Evolutionary conservation across 129 eudicot genomes (phyloP), one percentile per base, ranked within the genome.

Genomic region (Tagetes erecta): DNA sequence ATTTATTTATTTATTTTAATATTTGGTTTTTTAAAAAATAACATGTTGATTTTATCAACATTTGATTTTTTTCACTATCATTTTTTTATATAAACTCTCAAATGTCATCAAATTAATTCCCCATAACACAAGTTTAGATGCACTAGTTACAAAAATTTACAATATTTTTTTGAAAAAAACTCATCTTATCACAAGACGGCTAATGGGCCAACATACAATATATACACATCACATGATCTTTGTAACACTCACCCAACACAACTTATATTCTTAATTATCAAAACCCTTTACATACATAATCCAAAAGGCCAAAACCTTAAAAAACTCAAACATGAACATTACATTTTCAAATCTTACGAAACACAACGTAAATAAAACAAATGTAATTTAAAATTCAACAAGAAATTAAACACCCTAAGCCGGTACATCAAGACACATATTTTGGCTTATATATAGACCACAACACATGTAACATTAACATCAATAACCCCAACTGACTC

Each of bases 381-480:
- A 12, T 8, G 10, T 0, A 62, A 62, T 11, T 10, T 62, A 11
- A 3, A 36, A 62, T 1, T 36, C 67, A 62, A 62, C 67, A 36
- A 62, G 42, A 60, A 62, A 62, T 1, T 31, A 51, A 31, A 53
- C 4, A 11, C n/a, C 13, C 4, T n/a, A 0, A 68, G 75, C 81
- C 75, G 76, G 69, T 68, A 39, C 68, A 9, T 44, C 31, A 46
- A 6, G 75, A 68, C 75, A 77, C 33, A n/a, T 30, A 36, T 3
- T 35, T 68, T 3, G 41, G 53, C 76, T 58, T 77, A 77, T 68
- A 68, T 68, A 68, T 68, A 53, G 11, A 70, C 46, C 5, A 51
- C 53, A 56, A 44, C 67, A 67, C 12, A 41, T 10, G 20, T 44
- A 67, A n/a, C 47, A 64, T 33, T 56, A 68, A 69, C 40, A 42